These are phyloP conservation scores for Prunus dulcis DNA, from an alignment of 306 rosid species.

Conservation along the genomic window DNA sequence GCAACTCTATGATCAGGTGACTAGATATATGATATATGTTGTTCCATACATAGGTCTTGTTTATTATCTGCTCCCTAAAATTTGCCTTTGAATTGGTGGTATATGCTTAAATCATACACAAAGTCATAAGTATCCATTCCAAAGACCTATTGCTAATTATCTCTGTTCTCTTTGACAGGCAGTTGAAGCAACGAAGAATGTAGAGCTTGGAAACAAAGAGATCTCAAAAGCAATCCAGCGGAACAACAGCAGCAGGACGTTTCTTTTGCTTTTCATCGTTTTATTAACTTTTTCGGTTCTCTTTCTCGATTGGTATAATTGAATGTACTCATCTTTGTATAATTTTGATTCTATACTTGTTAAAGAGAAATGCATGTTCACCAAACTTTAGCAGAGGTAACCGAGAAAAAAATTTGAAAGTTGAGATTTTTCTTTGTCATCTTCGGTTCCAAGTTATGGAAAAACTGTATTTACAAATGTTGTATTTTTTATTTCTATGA, in stretches of 20 bases:
- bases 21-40: constrained; percentile 10
- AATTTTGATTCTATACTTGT: constrained; percentile 2
- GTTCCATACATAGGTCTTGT: constrained; percentile 8
- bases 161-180: constrained; percentile 47
- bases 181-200: constrained; percentile 90
- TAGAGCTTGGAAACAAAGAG: constrained; percentile 91
- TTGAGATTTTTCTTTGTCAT: background rate
- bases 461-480: background rate
- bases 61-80: background rate
- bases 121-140: background rate
- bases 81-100: background rate
- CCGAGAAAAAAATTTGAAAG: background rate
- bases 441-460: background rate
- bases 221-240: constrained; percentile 82
- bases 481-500: too few species aligned
- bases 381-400: background rate
- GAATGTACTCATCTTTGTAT: constrained; percentile 14
- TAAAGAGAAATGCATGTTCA: background rate
- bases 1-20: constrained; percentile 79
- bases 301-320: constrained; percentile 96
- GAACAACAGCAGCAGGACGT: constrained; percentile 89
- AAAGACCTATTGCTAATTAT: background rate
- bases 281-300: constrained; percentile 77
- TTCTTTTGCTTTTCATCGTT: constrained; percentile 79
- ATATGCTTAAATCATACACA: background rate